Evolutionary conservation across 306 rosid genomes (phyloP), one percentile per base, ranked within the genome.

Genomic region (Cicer yamashitae): DNA sequence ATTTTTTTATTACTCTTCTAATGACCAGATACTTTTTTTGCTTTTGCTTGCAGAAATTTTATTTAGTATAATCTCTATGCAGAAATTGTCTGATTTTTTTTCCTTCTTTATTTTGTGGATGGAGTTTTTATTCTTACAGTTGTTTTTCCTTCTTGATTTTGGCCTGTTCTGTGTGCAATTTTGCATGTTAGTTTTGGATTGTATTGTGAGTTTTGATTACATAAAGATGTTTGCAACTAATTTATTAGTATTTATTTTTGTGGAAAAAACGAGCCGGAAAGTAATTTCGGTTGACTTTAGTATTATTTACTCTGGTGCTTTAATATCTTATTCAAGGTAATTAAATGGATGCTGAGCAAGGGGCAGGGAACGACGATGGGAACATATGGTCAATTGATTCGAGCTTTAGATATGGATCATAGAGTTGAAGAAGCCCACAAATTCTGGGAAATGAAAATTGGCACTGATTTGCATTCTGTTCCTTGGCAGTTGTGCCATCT

Each of bases 321-420:
- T 54, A 52, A 34, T 63, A 63, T 70, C 22, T 46, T 74, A 47
- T 73, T 50, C 54, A 48, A 93, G 98, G 90, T 90, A 59, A 94
- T 91, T 77, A 94, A 94, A 78, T 94, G 96, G 98, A 94, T 94
- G 91, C 82, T 94, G 82, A 94, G 96, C 93, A 94, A 90, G 83
- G 97, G 96, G 58, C 96, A 94, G 74, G 98, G 98, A 67, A 94
- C 72, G 66, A 91, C 98, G 38, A 73, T 90, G 97, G 87, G 91
- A 59, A 88, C 90, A 46, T 94, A 94, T 54, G 89, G 87, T 72
- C 97, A 90, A 82, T 71, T 94, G 66, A 85, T 94, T 67, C 81
- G 76, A 61, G 97, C 98, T 68, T 84, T 94, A 67, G 96, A 91
- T 74, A 90, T 87, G 97, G 98, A 94, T 88, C 91, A 91, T 48